Percentiles rank a stretch among this genome's conserved stretches.
Conservation (phyloP, 2,329 filamentous ascomycete species). For the Apiospora malaysiana region DNA sequence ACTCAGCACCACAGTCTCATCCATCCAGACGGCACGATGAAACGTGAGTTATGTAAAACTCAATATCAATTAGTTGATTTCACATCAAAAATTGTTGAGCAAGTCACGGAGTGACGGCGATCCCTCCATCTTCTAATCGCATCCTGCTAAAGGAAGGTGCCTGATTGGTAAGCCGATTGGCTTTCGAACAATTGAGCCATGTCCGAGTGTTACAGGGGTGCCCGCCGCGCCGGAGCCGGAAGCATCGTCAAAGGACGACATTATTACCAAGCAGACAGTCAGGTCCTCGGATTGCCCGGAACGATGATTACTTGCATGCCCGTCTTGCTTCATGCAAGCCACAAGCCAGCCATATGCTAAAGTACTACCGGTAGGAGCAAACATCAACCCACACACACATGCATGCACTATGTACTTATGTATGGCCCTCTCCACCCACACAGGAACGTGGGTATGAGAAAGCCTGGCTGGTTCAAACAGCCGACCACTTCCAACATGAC, state of each 20-base stretch:
- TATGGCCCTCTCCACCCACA: background rate
- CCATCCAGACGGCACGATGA: background rate
- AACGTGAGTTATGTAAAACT: background rate
- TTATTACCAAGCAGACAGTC: background rate
- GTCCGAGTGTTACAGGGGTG: background rate
- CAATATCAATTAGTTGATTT: background rate
- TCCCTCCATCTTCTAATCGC: background rate
- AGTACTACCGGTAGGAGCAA: background rate
- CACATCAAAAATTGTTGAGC: background rate
- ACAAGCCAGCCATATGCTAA: background rate
- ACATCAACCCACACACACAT: background rate
- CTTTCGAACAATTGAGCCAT: background rate
- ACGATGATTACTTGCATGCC: background rate
- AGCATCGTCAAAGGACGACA: background rate
- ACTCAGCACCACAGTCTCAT: background rate
- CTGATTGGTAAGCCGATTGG: conserved; percentile 21
- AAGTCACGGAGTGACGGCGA: background rate
- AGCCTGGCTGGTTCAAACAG: background rate
- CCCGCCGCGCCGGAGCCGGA: background rate
- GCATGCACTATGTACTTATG: background rate
- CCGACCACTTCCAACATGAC: background rate
- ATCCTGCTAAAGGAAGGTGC: background rate
- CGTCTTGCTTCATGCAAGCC: background rate
- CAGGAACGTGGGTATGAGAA: too few species aligned
- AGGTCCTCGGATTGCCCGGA: conserved; percentile 15